Conservation (phyloP, 208 protist species). For the Crithidia expoeki region DNA sequence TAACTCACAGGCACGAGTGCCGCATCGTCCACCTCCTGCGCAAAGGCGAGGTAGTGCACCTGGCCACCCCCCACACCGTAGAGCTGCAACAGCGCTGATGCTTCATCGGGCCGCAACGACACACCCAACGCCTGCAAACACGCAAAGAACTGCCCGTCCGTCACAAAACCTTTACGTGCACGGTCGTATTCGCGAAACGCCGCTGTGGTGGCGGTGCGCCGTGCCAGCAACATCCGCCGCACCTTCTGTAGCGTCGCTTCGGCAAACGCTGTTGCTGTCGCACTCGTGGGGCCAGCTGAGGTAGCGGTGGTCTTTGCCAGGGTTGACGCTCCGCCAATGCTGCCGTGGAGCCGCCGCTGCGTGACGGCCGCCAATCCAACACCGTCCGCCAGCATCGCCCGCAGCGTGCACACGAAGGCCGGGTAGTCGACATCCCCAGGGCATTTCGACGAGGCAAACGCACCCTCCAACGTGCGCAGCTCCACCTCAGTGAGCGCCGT, state of each 20-base stretch:
- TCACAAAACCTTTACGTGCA: slow-evolving; percentile 74
- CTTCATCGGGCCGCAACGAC: slow-evolving; percentile 68
- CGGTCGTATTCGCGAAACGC: slow-evolving; percentile 88
- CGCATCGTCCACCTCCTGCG: slow-evolving; percentile 50
- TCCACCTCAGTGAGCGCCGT: slow-evolving; percentile 52
- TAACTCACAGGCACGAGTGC: slow-evolving; percentile 42
- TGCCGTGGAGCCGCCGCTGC: slow-evolving; percentile 44
- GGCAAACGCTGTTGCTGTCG: slow-evolving; percentile 23
- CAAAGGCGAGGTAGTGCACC: slow-evolving; percentile 76
- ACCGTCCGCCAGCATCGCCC: slow-evolving; percentile 52
- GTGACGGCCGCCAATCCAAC: slow-evolving; percentile 49
- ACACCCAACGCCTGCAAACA: slow-evolving; percentile 79
- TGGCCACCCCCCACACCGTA: slow-evolving; percentile 68
- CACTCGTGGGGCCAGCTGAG: too few species aligned
- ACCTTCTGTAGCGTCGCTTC: slow-evolving; percentile 49
- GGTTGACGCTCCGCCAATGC: too few species aligned
- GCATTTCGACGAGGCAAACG: slow-evolving; percentile 45
- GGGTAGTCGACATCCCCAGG: slow-evolving; percentile 69
- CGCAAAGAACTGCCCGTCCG: slow-evolving; percentile 86
- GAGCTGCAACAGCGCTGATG: slow-evolving; percentile 44
- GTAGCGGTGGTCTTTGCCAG: too few species aligned
- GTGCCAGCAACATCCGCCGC: slow-evolving; percentile 51
- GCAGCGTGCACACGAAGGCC: slow-evolving; percentile 63
- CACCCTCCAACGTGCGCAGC: slow-evolving; percentile 54
- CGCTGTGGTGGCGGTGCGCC: slow-evolving; percentile 52